Evolutionary conservation across 805 yeast genomes (phyloP).

Genomic region (Wickerhamiella dianesei): DNA sequence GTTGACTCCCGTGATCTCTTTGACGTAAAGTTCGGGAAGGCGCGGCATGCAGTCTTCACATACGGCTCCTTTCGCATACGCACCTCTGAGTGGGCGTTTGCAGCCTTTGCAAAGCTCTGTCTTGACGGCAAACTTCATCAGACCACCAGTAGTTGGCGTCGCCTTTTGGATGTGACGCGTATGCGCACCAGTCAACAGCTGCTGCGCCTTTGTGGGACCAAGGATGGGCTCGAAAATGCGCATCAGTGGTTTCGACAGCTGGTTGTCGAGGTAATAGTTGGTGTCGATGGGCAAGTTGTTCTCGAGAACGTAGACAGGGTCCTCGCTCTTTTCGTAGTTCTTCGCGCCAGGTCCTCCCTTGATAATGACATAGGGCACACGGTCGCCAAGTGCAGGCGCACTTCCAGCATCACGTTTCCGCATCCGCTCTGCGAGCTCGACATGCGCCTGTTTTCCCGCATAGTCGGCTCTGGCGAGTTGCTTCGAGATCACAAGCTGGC

Average conservation of each 20-base stretch:
- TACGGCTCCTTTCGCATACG: conserved; percentile 49
- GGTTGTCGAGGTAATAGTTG: conserved; percentile 85
- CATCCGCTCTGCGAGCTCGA: conserved; percentile 92
- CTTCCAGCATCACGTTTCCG: conserved; percentile 92
- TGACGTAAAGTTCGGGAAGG: conserved; percentile 70
- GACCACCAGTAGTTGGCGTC: conserved; percentile 70
- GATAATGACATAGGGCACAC: conserved; percentile 93
- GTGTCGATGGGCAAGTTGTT: conserved; percentile 89
- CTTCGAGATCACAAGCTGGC: conserved; percentile 86
- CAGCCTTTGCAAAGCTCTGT: conserved; percentile 74
- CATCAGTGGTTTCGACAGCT: conserved; percentile 77
- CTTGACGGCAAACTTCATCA: conserved; percentile 83
- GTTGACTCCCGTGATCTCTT: conserved; percentile 66
- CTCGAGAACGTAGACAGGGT: conserved; percentile 85
- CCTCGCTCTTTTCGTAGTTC: conserved; percentile 92
- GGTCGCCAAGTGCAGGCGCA: conserved; percentile 93
- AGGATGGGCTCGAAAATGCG: conserved; percentile 91
- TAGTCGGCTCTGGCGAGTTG: conserved; percentile 82
- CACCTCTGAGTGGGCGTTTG: conserved; percentile 53
- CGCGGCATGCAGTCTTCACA: conserved; percentile 61
- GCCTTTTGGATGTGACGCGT: conserved; percentile 58
- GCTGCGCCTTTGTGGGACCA: conserved; percentile 72
- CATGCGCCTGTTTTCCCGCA: conserved; percentile 94
- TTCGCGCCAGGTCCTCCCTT: conserved; percentile 66
- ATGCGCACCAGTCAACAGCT: conserved; percentile 68